A percentile compares a stretch with the other conserved stretches of the same genome.
phyloP scores from a whole-genome alignment of 2,329 filamentous ascomycete genomes.

The Fusarium anguioides region DNA sequence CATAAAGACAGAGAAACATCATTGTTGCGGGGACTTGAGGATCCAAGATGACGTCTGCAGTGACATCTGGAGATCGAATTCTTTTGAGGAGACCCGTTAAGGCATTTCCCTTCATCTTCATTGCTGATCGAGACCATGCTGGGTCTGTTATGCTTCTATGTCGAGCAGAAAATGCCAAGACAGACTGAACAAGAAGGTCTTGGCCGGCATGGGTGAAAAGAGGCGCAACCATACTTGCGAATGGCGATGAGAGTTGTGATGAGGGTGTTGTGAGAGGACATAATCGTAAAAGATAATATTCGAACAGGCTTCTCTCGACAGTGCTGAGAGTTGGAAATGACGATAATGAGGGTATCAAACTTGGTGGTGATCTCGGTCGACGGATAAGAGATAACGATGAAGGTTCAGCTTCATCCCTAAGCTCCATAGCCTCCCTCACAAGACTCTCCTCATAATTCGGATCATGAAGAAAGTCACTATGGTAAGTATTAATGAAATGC shows the following conservation, averaged over 20 bases:
- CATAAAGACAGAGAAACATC: conserved; percentile 43
- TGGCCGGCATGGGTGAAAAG: conserved; percentile 37
- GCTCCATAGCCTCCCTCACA: conserved; percentile 17
- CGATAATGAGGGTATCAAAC: conserved; percentile 13
- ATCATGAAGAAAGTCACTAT: conserved; percentile 26
- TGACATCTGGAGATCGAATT: conserved; percentile 21
- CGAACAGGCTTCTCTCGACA: conserved; percentile 25
- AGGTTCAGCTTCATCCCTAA: conserved; percentile 13
- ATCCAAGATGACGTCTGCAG: conserved; percentile 30
- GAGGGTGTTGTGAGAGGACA: conserved; percentile 41
- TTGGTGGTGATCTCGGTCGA: not conserved
- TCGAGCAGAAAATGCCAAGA: conserved; percentile 37
- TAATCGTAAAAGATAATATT: conserved; percentile 38
- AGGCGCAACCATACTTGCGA: conserved; percentile 35
- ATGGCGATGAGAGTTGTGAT: conserved; percentile 28
- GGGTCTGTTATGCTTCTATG: conserved; percentile 36
- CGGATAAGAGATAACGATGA: not conserved
- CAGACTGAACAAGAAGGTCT: conserved; percentile 30
- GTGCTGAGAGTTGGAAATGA: conserved; percentile 21
- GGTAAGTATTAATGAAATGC: conserved; percentile 40
- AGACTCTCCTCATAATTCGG: conserved; percentile 27
- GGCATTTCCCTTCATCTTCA: conserved; percentile 39
- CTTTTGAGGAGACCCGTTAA: not conserved
- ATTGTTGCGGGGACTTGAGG: conserved; percentile 38
- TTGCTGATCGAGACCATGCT: conserved; percentile 26